phyloP scores from a whole-genome alignment of 106 monocot genomes.

The Xerophyta viscosa region DNA sequence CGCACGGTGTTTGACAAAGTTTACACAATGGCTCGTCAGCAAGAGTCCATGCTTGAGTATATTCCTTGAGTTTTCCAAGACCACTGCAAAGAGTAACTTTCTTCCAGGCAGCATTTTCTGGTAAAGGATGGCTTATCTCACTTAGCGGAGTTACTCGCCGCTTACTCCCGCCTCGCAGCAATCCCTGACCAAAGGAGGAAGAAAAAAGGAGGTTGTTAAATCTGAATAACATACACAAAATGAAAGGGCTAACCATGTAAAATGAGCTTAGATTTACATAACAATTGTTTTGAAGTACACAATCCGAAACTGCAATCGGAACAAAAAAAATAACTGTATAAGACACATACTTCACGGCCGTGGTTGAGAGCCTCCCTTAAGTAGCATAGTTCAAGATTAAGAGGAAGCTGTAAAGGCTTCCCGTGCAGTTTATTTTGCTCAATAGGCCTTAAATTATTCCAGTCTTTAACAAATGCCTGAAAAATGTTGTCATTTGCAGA shows the following conservation, averaged over 20 bases:
- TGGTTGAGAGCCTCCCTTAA: slow-evolving; percentile 74
- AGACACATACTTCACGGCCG: slow-evolving; percentile 39
- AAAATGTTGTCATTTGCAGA: slow-evolving; percentile 40
- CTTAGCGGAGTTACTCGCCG: slow-evolving; percentile 66
- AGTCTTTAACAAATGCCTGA: slow-evolving; percentile 59
- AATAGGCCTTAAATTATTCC: slow-evolving; percentile 77
- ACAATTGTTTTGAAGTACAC: no score
- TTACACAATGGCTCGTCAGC: slow-evolving; percentile 73
- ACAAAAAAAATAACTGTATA: no score
- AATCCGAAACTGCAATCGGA: no score
- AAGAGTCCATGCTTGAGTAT: slow-evolving; percentile 67
- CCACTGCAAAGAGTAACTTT: slow-evolving; percentile 50
- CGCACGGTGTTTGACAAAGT: slow-evolving; percentile 85
- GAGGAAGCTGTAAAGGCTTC: slow-evolving; percentile 88
- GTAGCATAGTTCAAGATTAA: slow-evolving; percentile 73
- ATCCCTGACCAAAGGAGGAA: slow-evolving; percentile 37
- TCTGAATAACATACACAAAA: no score
- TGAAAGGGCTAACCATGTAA: no score
- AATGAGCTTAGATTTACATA: no score
- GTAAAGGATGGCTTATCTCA: slow-evolving; percentile 56
- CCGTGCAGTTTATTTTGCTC: slow-evolving; percentile 76
- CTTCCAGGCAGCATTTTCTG: slow-evolving; percentile 82
- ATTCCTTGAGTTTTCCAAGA: slow-evolving; percentile 48
- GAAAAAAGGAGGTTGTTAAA: not conserved
- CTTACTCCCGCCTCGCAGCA: slow-evolving; percentile 92